phyloP scores from a whole-genome alignment of 306 rosid species.

The Trifolium fragiferum region DNA sequence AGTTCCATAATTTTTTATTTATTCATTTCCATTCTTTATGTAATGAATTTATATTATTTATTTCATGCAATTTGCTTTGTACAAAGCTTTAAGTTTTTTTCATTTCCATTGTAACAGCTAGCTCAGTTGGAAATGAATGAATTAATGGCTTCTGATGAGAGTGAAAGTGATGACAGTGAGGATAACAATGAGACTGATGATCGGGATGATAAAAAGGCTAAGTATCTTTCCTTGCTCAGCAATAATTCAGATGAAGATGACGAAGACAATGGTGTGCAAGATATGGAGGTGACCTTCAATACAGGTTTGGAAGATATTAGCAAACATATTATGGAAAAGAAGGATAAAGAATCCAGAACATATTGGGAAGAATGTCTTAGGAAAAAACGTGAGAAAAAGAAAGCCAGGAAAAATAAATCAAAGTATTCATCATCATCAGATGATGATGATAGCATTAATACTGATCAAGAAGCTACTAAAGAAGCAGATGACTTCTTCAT shows the following conservation, averaged over 20 bases:
- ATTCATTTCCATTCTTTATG: conserved; percentile 22
- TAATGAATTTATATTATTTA: conserved; percentile 22
- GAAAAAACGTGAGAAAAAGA: conserved; percentile 74
- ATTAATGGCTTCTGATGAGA: conserved; percentile 73
- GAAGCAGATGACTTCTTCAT: conserved; percentile 78
- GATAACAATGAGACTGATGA: conserved; percentile 51
- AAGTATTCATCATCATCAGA: conserved; percentile 59
- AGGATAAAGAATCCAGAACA: conserved; percentile 74
- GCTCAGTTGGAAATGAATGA: conserved; percentile 76
- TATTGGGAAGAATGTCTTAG: conserved; percentile 80
- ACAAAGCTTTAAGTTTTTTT: conserved; percentile 35
- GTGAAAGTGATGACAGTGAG: conserved; percentile 66
- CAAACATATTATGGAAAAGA: conserved; percentile 81
- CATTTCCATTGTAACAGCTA: conserved; percentile 48
- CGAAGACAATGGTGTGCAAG: conserved; percentile 56
- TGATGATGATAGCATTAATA: conserved; percentile 67
- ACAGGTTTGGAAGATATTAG: conserved; percentile 87
- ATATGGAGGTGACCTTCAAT: conserved; percentile 96
- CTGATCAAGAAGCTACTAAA: conserved; percentile 59
- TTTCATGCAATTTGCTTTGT: conserved; percentile 24
- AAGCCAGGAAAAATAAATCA: conserved; percentile 64
- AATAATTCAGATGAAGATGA: conserved; percentile 67
- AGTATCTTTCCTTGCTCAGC: conserved; percentile 70
- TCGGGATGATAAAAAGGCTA: conserved; percentile 53
- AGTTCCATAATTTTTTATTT: conserved; percentile 17